Conservation (phyloP, 371 early-diverging fungal genomes). For the Gilbertella persicaria region DNA sequence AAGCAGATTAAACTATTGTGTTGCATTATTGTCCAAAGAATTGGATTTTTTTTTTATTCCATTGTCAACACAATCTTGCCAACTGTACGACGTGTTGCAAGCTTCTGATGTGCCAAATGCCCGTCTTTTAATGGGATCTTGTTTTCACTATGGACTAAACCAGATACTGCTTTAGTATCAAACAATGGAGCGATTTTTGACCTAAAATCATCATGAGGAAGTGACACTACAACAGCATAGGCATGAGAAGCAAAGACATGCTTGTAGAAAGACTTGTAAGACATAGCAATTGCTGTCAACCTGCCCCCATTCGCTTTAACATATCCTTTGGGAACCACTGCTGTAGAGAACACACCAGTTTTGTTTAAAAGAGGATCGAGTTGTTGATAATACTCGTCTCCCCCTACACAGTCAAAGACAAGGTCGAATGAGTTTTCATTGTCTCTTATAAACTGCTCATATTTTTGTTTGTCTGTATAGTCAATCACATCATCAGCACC, state of each 20-base stretch:
- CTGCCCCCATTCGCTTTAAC: not conserved
- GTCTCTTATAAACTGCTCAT: slow-evolving; percentile 11
- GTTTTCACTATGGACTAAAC: not conserved
- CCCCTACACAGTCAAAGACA: slow-evolving; percentile 51
- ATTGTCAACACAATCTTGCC: slow-evolving; percentile 56
- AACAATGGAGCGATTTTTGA: not conserved
- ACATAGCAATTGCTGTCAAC: not conserved
- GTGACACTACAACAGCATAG: not conserved
- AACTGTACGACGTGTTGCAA: slow-evolving; percentile 37
- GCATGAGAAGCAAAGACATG: not conserved
- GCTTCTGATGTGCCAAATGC: slow-evolving; percentile 35
- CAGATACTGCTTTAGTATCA: not conserved
- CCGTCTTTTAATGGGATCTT: slow-evolving; percentile 37
- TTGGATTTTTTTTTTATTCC: too few relatives aligned
- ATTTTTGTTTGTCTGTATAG: slow-evolving; percentile 43
- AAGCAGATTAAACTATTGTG: too few relatives aligned
- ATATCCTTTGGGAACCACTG: slow-evolving; percentile 33
- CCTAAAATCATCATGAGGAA: not conserved
- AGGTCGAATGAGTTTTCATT: slow-evolving; percentile 30
- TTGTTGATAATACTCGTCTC: slow-evolving; percentile 39
- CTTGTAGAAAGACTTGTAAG: not conserved
- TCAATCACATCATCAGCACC: slow-evolving; percentile 63
- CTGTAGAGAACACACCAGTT: slow-evolving; percentile 36
- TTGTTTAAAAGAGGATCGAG: slow-evolving; percentile 20
- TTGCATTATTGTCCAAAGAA: too few relatives aligned